phyloP scores from a whole-genome alignment of 768 basidiomycete species.

The Leccinum broughii region DNA sequence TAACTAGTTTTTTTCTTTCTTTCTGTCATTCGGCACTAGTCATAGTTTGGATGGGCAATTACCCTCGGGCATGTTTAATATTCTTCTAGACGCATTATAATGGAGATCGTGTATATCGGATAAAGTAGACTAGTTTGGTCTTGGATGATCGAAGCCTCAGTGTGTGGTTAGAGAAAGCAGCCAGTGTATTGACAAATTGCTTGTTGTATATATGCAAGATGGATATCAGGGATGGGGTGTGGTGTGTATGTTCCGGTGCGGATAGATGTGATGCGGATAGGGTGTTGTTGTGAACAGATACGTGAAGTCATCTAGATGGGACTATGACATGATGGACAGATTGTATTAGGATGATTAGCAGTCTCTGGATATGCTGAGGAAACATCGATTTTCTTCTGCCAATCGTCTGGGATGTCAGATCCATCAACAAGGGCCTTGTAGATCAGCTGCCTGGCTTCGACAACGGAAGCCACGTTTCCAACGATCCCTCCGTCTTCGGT shows the following conservation, averaged over 20 bases:
- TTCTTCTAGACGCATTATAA: slow-evolving; percentile 14
- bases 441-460: slow-evolving; percentile 49
- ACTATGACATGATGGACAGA: slow-evolving; percentile 47
- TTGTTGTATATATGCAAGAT: background rate
- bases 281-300: background rate
- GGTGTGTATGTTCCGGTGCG: background rate
- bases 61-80: slow-evolving; percentile 6
- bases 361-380: slow-evolving; percentile 24
- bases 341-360: slow-evolving; percentile 29
- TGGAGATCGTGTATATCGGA: background rate
- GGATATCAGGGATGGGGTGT: background rate
- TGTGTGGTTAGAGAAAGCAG: too few relatives aligned
- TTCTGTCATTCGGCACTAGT: slow-evolving; percentile 9
- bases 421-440: slow-evolving; percentile 35
- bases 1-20: slow-evolving; percentile 4
- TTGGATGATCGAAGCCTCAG: background rate
- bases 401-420: slow-evolving; percentile 38
- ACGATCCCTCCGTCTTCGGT: slow-evolving; percentile 42
- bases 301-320: slow-evolving; percentile 36
- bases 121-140: background rate
- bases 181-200: background rate
- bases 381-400: slow-evolving; percentile 37
- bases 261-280: background rate
- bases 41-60: slow-evolving; percentile 5
- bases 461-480: slow-evolving; percentile 52